These are phyloP conservation scores for Fusarium marasasianum DNA, from an alignment of 2,329 filamentous ascomycete species.

Conservation along the genomic window DNA sequence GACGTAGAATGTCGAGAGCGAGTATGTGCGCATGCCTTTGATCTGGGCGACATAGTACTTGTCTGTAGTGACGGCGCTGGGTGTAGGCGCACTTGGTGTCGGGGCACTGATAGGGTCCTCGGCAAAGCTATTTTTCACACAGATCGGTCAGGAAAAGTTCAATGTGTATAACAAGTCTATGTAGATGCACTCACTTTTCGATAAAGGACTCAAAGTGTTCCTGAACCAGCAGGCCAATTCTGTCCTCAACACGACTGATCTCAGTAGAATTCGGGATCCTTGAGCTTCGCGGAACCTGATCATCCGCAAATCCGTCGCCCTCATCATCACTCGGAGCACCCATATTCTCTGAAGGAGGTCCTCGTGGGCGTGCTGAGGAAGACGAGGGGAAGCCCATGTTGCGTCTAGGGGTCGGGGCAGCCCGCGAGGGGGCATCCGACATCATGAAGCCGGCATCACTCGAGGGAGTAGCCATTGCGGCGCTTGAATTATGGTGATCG, in stretches of 20 bases:
- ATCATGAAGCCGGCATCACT: slow-evolving; percentile 67
- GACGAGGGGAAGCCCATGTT: slow-evolving; percentile 59
- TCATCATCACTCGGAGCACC: slow-evolving; percentile 71
- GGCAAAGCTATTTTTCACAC: slow-evolving; percentile 60
- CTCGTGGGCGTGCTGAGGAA: slow-evolving; percentile 63
- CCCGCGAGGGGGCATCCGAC: slow-evolving; percentile 62
- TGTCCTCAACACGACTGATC: slow-evolving; percentile 79
- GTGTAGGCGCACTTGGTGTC: slow-evolving; percentile 67
- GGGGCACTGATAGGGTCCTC: slow-evolving; percentile 69
- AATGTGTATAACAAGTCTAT: not conserved
- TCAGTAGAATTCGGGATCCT: slow-evolving; percentile 58
- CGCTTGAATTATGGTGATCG: not conserved
- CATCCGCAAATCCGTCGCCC: slow-evolving; percentile 70
- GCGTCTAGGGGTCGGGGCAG: slow-evolving; percentile 55
- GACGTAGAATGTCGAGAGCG: slow-evolving; percentile 86
- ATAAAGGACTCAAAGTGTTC: slow-evolving; percentile 83
- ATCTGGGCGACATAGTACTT: slow-evolving; percentile 89
- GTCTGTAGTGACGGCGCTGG: slow-evolving; percentile 77
- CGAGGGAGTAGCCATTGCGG: slow-evolving; percentile 57
- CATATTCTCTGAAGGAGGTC: slow-evolving; percentile 70
- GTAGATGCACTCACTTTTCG: slow-evolving; percentile 66
- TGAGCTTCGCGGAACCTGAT: slow-evolving; percentile 65
- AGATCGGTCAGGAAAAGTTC: not conserved
- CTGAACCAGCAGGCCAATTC: slow-evolving; percentile 77
- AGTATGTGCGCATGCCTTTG: slow-evolving; percentile 76